Conservation (phyloP, 1,139 yeast genomes). For the Taphrina pruni region DNA sequence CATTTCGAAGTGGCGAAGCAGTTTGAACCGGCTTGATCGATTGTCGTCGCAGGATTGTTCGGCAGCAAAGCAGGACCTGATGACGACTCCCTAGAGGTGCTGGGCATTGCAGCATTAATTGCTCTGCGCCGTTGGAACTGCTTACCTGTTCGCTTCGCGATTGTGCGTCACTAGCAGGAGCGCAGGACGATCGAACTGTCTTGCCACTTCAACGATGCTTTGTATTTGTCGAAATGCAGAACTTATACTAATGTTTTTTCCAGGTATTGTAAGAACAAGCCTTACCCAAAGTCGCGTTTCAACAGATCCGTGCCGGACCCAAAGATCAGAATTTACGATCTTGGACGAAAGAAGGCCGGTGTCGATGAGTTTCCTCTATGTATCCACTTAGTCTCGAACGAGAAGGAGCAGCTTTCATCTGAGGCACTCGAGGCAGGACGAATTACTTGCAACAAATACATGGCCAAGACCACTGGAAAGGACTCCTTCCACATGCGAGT, state of each 20-base stretch:
- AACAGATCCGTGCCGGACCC: conserved; percentile 99
- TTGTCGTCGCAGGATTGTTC: too few relatives aligned
- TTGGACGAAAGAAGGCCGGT: conserved; percentile 99
- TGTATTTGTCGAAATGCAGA: neutral
- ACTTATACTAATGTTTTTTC: neutral
- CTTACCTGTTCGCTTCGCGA: too few relatives aligned
- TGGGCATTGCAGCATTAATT: too few relatives aligned
- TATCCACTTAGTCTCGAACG: conserved; percentile 98
- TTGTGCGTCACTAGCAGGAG: too few relatives aligned
- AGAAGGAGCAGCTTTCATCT: conserved; percentile 97
- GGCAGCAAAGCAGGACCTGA: too few relatives aligned
- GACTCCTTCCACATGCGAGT: conserved; percentile 99
- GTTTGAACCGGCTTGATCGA: neutral
- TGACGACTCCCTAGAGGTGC: too few relatives aligned
- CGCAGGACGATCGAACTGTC: neutral
- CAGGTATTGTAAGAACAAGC: conserved; percentile 99
- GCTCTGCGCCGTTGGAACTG: too few relatives aligned
- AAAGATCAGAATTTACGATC: conserved; percentile 97
- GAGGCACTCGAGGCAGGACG: conserved; percentile 99
- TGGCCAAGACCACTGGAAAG: conserved; percentile 97
- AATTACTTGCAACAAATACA: conserved; percentile 99
- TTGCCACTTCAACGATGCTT: conserved; percentile 2
- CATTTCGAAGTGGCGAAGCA: neutral
- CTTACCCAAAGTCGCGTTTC: conserved; percentile 99
- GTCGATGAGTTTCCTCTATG: conserved; percentile 99